Base-by-base conservation (phyloP, 768 basidiomycete species). In the Mycena alexandri region DNA sequence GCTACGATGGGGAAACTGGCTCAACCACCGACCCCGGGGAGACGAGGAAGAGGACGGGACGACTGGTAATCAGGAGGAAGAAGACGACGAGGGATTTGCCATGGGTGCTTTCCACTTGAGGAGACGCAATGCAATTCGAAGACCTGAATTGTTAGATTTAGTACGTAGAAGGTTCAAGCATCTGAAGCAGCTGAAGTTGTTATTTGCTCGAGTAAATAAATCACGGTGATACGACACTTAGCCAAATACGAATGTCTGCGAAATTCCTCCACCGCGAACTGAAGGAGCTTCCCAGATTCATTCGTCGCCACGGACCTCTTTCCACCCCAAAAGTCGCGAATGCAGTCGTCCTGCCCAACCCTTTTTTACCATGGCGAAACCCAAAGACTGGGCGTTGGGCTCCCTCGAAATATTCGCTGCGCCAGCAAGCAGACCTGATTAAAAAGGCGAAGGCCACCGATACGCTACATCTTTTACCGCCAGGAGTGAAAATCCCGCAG, bases 391-490 rank as follows among this genome's bases (percentile, higher is more conserved):
- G 87, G 22, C 82, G 86, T 75, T 94, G 92, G 92, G 83, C 83
- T 29, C 87, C 89, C 0, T 84, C 93, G 13, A 86, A 85, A 67
- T 90, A 91, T 71, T 94, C 93, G 6, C 78, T 91, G 25, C 87
- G 94, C 21, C 87, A 87, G 38, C 93, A 95, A 76, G 92, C 91
- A 13, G 91, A 92, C 46, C 82, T 95, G 41, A 81, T 94, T 53
- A 94, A 93, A 80, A 84, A 84, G 56, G 94, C 94, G 5, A 86
- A 86, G 65, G 78, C 78, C 24, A 79, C 81, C 22, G 85, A 84
- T 38, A 81, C 82, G 44, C 75, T 90, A 48, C 83, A 89, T 43
- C 77, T 92, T 9, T 82, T 95, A 6, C 93, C 93, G 0, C 86
- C 89, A 1, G 86, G 93, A 2, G 88, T 87, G 1, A 94, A 94